Percentiles rank a stretch among this genome's conserved stretches.
These are phyloP conservation scores for Botrytis medusae DNA, from an alignment of 2,329 filamentous ascomycete species.

Conservation along the genomic window DNA sequence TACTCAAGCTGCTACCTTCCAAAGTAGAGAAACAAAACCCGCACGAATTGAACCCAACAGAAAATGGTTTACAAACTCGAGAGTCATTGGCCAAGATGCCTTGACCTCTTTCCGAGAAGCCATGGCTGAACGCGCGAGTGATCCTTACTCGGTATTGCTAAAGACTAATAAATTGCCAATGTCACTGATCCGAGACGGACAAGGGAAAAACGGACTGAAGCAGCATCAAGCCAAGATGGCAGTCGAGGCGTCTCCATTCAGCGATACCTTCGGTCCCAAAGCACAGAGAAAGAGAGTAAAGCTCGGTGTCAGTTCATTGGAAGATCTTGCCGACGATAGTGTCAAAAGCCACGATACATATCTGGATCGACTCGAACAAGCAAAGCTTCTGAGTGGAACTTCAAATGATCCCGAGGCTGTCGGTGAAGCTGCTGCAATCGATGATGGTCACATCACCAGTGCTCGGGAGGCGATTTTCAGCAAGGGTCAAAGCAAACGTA, in stretches of 20 bases:
- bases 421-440: slow-evolving; percentile 44
- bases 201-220: slow-evolving; percentile 79
- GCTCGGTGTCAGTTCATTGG: slow-evolving; percentile 76
- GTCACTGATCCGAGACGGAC: slow-evolving; percentile 82
- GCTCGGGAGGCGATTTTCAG: slow-evolving; percentile 85
- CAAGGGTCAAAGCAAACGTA: slow-evolving; percentile 93
- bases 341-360: slow-evolving; percentile 80
- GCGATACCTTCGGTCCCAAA: slow-evolving; percentile 90
- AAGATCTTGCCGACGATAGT: slow-evolving; percentile 77
- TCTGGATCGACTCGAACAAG: slow-evolving; percentile 76
- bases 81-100: slow-evolving; percentile 85
- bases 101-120: slow-evolving; percentile 85
- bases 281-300: slow-evolving; percentile 91
- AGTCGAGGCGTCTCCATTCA: slow-evolving; percentile 82
- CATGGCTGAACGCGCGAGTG: slow-evolving; percentile 83
- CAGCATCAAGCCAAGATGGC: slow-evolving; percentile 93
- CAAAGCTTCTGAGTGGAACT: slow-evolving; percentile 71
- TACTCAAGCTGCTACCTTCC: slow-evolving; percentile 78
- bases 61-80: slow-evolving; percentile 96
- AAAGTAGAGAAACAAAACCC: slow-evolving; percentile 76
- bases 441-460: slow-evolving; percentile 53
- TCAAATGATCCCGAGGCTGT: slow-evolving; percentile 54
- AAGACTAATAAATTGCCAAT: slow-evolving; percentile 97
- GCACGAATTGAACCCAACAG: slow-evolving; percentile 93
- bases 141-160: slow-evolving; percentile 91